phyloP scores from a whole-genome alignment of 495 filamentous ascomycete species.

The Eremomyces bilateralis region DNA sequence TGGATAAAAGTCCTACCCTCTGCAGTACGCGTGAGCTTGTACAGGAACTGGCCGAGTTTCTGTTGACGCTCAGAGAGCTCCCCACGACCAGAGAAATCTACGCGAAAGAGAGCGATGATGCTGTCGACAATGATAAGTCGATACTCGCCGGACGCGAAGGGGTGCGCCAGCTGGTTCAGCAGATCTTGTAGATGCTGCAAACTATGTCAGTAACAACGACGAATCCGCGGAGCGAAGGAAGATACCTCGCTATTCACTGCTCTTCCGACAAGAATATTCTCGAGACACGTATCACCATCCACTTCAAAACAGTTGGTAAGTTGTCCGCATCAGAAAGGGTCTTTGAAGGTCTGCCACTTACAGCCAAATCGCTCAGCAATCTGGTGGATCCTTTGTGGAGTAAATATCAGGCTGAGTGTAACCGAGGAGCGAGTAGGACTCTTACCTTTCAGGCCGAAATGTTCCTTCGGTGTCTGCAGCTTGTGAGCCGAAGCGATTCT shows the following conservation, averaged over 20 bases:
- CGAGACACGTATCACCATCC: slow-evolving; percentile 40
- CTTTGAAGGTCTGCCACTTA: too few species aligned
- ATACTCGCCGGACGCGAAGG: slow-evolving; percentile 47
- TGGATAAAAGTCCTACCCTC: slow-evolving; percentile 28
- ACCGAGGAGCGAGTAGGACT: too few species aligned
- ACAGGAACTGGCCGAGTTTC: slow-evolving; percentile 50
- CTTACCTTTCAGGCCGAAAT: slow-evolving; percentile 42
- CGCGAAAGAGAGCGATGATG: slow-evolving; percentile 59
- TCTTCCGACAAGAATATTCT: slow-evolving; percentile 56
- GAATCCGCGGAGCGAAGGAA: not conserved
- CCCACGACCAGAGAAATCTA: slow-evolving; percentile 53
- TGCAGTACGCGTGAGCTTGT: slow-evolving; percentile 48
- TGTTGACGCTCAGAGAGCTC: slow-evolving; percentile 60
- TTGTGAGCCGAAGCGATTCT: not conserved
- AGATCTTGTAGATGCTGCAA: slow-evolving; percentile 44
- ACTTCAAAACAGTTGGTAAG: slow-evolving; percentile 14
- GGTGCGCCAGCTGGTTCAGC: slow-evolving; percentile 39
- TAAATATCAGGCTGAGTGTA: too few species aligned
- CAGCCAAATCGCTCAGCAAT: slow-evolving; percentile 54
- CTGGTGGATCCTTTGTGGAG: slow-evolving; percentile 31
- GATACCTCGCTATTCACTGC: slow-evolving; percentile 44
- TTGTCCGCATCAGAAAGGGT: not conserved
- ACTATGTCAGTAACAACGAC: not conserved
- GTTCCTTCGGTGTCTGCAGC: slow-evolving; percentile 51
- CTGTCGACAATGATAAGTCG: slow-evolving; percentile 56